These are phyloP conservation scores for Clarireedia homoeocarpa DNA, from an alignment of 2,329 filamentous ascomycete species.

Conservation along the genomic window DNA sequence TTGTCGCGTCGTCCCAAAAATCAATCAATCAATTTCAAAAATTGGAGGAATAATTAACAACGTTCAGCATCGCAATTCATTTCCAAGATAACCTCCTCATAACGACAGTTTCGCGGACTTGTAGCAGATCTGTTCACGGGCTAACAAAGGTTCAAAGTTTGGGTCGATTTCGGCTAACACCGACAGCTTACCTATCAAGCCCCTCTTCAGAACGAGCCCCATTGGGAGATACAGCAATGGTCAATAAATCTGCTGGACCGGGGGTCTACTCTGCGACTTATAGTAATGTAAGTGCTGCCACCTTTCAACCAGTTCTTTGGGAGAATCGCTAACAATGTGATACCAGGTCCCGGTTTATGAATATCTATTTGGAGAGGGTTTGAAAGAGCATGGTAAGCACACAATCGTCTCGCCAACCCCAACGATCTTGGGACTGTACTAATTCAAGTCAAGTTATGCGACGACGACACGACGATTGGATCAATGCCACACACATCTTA, in stretches of 20 bases:
- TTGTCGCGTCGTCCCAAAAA: background rate
- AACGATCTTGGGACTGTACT: background rate
- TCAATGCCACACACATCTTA: slow-evolving; percentile 98
- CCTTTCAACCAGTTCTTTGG: too few relatives aligned
- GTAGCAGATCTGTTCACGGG: too few relatives aligned
- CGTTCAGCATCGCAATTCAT: background rate
- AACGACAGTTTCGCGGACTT: background rate
- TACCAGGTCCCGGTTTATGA: slow-evolving; percentile 87
- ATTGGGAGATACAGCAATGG: slow-evolving; percentile 18
- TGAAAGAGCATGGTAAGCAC: slow-evolving; percentile 59
- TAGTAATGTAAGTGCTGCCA: slow-evolving; percentile 48
- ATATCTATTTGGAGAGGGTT: slow-evolving; percentile 72
- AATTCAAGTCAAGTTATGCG: slow-evolving; percentile 59
- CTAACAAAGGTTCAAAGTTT: too few relatives aligned
- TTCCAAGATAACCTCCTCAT: background rate
- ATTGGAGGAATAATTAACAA: background rate
- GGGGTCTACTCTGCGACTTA: slow-evolving; percentile 60
- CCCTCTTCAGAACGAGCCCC: background rate
- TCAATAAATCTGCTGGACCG: slow-evolving; percentile 26
- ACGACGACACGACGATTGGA: slow-evolving; percentile 87
- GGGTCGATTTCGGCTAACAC: background rate
- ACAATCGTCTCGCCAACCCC: background rate
- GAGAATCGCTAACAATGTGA: background rate
- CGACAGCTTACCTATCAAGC: background rate
- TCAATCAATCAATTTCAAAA: background rate